Percentiles rank a stretch among this genome's conserved stretches.
These are phyloP conservation scores for Torulaspora maleeae DNA, from an alignment of 805 yeast species.

Conservation along the genomic window DNA sequence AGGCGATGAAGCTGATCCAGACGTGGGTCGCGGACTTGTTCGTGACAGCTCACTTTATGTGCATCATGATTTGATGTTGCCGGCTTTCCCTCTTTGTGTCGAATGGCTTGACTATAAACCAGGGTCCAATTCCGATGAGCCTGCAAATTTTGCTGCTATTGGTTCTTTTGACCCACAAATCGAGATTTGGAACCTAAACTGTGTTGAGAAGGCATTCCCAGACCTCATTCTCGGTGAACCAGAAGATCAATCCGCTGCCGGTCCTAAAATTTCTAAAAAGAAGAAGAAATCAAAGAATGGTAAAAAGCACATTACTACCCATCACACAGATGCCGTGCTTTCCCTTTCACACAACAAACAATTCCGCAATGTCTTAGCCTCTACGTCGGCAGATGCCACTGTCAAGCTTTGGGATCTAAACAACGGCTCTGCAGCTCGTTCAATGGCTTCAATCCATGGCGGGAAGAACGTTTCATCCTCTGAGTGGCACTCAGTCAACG, in stretches of 20 bases:
- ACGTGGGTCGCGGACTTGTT: conserved; percentile 64
- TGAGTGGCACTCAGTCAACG: conserved; percentile 74
- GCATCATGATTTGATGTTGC: conserved; percentile 95
- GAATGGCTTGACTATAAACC: conserved; percentile 89
- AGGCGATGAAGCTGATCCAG: conserved; percentile 63
- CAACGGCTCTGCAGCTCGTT: conserved; percentile 68
- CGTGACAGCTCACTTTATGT: conserved; percentile 79
- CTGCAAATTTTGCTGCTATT: conserved; percentile 90
- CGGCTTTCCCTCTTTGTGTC: conserved; percentile 92
- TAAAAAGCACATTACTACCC: conserved; percentile 55
- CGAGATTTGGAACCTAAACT: conserved; percentile 94
- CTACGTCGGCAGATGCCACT: conserved; percentile 93
- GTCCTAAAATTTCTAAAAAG: conserved; percentile 43
- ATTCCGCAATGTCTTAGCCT: conserved; percentile 81
- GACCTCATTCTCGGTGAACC: conserved; percentile 86
- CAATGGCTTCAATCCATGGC: conserved; percentile 62
- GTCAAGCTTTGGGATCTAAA: conserved; percentile 93
- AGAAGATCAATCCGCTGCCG: conserved; percentile 36
- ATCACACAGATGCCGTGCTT: conserved; percentile 91
- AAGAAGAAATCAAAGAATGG: conserved; percentile 48
- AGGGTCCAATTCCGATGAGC: conserved; percentile 43
- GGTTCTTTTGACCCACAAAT: conserved; percentile 98
- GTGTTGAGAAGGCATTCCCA: conserved; percentile 90
- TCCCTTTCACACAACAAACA: conserved; percentile 76
- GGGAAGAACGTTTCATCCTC: conserved; percentile 79